These are phyloP conservation scores for Phaeosphaeriaceae sp. DNA, from an alignment of 2,329 filamentous ascomycete genomes.

Conservation along the genomic window DNA sequence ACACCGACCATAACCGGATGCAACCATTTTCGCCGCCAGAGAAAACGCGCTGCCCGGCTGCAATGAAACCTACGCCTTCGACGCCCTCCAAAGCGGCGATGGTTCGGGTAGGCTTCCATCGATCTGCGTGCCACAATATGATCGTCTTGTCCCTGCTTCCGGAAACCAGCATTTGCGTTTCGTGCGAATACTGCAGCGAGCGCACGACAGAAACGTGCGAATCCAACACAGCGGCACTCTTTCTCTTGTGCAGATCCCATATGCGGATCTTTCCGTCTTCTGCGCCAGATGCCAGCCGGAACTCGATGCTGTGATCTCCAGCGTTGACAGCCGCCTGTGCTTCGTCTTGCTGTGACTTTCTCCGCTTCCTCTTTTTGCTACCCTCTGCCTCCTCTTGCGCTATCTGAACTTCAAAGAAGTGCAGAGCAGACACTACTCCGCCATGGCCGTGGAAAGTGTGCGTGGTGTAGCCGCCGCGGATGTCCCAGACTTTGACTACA, in stretches of 20 bases:
- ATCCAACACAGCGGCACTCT: slow-evolving; percentile 77
- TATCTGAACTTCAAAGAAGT: slow-evolving; percentile 81
- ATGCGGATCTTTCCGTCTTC: slow-evolving; percentile 93
- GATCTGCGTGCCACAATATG: slow-evolving; percentile 86
- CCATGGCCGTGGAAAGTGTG: slow-evolving; percentile 95
- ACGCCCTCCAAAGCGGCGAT: slow-evolving; percentile 85
- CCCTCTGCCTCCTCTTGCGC: slow-evolving; percentile 53
- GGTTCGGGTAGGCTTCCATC: slow-evolving; percentile 82
- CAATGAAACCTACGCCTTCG: slow-evolving; percentile 82
- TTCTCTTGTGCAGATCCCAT: slow-evolving; percentile 89
- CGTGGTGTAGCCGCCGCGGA: slow-evolving; percentile 85
- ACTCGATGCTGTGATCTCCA: slow-evolving; percentile 63
- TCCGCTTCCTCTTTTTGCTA: slow-evolving; percentile 46
- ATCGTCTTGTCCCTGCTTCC: slow-evolving; percentile 92
- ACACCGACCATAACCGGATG: slow-evolving; percentile 82
- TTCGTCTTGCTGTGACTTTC: slow-evolving; percentile 57
- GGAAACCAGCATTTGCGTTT: slow-evolving; percentile 79
- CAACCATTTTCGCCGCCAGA: slow-evolving; percentile 85
- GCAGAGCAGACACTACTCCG: slow-evolving; percentile 86
- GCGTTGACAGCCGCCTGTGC: slow-evolving; percentile 21
- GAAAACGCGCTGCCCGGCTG: slow-evolving; percentile 74
- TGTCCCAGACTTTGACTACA: slow-evolving; percentile 95
- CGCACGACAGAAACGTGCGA: slow-evolving; percentile 97
- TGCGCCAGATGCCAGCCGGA: slow-evolving; percentile 85
- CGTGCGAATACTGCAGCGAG: slow-evolving; percentile 78